phyloP scores from a whole-genome alignment of 2,329 filamentous ascomycete species.

The Bipolaris zeicola region DNA sequence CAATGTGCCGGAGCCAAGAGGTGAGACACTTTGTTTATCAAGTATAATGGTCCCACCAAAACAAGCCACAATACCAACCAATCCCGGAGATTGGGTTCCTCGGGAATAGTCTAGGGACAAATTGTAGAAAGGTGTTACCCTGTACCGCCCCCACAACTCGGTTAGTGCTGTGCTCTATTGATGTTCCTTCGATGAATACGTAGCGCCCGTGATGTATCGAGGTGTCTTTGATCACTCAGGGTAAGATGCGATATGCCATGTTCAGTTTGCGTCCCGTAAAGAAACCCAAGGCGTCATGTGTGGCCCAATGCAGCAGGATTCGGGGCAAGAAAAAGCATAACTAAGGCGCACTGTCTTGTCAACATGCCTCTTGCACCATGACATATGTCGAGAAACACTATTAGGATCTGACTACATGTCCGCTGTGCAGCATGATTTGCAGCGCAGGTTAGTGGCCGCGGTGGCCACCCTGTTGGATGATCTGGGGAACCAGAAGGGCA shows the following conservation, averaged over 20 bases:
- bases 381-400: constrained; percentile 38
- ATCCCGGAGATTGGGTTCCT: constrained; percentile 31
- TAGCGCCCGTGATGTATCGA: constrained; percentile 32
- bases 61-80: constrained; percentile 22
- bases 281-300: constrained; percentile 28
- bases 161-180: constrained; percentile 32
- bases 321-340: constrained; percentile 37
- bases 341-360: constrained; percentile 43
- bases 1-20: constrained; percentile 34
- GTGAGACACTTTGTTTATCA: constrained; percentile 45
- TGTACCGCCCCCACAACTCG: constrained; percentile 38
- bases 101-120: constrained; percentile 30
- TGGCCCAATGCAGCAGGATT: constrained; percentile 25
- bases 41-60: constrained; percentile 22
- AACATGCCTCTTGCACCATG: constrained; percentile 32
- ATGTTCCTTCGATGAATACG: constrained; percentile 27
- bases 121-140: constrained; percentile 33
- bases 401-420: constrained; percentile 31
- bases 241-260: constrained; percentile 22
- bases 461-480: constrained; percentile 23
- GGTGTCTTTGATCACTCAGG: constrained; percentile 29
- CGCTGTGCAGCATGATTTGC: constrained; percentile 36
- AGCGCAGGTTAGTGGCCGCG: constrained; percentile 22
- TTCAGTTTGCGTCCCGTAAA: constrained; percentile 30
- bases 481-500: constrained; percentile 34